These are phyloP conservation scores for Colletotrichum cordylinicola DNA, from an alignment of 2,329 filamentous ascomycete genomes.

Conservation along the genomic window DNA sequence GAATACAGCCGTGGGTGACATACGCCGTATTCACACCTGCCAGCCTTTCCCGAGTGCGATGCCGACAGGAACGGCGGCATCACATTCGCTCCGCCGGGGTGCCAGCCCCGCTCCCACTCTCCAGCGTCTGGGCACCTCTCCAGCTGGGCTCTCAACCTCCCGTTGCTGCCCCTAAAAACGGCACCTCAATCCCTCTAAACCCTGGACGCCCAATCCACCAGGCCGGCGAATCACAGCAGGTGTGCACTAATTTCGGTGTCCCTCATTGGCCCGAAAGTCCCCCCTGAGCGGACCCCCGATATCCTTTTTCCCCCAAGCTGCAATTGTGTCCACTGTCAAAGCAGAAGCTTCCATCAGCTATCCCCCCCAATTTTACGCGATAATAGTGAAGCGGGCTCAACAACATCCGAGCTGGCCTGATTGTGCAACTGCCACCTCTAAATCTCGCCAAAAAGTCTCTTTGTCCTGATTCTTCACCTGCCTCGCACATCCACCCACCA, in stretches of 20 bases:
- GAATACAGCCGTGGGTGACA: neutral
- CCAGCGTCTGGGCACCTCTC: neutral
- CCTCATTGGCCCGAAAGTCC: neutral
- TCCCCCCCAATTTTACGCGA: slow-evolving; percentile 17
- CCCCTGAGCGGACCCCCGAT: slow-evolving; percentile 14
- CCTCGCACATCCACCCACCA: neutral
- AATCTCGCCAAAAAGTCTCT: slow-evolving; percentile 2
- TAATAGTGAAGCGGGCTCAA: slow-evolving; percentile 19
- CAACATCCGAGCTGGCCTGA: slow-evolving; percentile 19
- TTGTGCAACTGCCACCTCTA: neutral
- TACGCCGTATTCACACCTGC: neutral
- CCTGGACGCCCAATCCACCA: neutral
- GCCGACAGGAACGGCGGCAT: slow-evolving; percentile 3
- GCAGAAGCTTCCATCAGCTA: slow-evolving; percentile 14
- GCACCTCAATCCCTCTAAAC: neutral
- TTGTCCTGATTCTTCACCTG: neutral
- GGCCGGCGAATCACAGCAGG: slow-evolving; percentile 7
- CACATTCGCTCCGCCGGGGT: neutral
- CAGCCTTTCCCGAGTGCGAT: slow-evolving; percentile 9
- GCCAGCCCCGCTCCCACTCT: neutral
- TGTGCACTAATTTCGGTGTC: slow-evolving; percentile 14
- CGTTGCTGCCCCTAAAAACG: neutral
- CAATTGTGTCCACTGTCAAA: slow-evolving; percentile 3
- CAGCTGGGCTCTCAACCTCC: neutral
- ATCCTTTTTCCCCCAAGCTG: slow-evolving; percentile 4